phyloP scores from a whole-genome alignment of 176 grass and related monocot genomes.

The Metroxylon sagu region DNA sequence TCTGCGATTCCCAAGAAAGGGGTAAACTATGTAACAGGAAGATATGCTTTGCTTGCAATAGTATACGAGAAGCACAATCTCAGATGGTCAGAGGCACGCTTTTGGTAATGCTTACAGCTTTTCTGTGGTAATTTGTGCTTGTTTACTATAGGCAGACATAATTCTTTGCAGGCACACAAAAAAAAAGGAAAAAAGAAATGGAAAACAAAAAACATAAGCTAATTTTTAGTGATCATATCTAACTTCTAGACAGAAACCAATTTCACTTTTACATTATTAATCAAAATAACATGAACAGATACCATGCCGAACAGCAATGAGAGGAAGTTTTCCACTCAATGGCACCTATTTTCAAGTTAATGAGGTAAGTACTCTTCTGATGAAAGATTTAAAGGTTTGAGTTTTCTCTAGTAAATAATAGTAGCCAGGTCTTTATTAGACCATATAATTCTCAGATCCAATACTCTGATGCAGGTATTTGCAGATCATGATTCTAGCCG shows the following conservation, averaged over 20 bases:
- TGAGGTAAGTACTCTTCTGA: slow-evolving; percentile 38
- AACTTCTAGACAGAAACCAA: too few relatives aligned
- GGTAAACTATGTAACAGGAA: slow-evolving; percentile 42
- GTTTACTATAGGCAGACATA: too few relatives aligned
- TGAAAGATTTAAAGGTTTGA: background rate
- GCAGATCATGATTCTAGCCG: slow-evolving; percentile 74
- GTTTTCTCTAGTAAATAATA: background rate
- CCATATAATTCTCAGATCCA: background rate
- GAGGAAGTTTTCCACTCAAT: slow-evolving; percentile 93
- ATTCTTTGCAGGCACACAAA: too few relatives aligned
- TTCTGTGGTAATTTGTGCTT: background rate
- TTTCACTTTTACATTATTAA: too few relatives aligned
- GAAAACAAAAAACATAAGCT: too few relatives aligned
- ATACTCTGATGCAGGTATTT: slow-evolving; percentile 60
- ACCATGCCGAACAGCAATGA: slow-evolving; percentile 94
- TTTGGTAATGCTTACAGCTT: slow-evolving; percentile 29
- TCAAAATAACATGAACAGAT: slow-evolving; percentile 34
- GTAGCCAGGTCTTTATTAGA: background rate
- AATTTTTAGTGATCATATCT: too few relatives aligned
- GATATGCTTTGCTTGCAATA: slow-evolving; percentile 59
- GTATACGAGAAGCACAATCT: slow-evolving; percentile 51
- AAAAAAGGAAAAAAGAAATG: too few relatives aligned
- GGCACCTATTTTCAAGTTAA: slow-evolving; percentile 99
- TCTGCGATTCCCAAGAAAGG: slow-evolving; percentile 42
- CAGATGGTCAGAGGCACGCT: slow-evolving; percentile 71